Evolutionary conservation across 176 grass and related monocot species (phyloP), one percentile per base, ranked within the genome.

Genomic region (Rhynchospora tenuis): DNA sequence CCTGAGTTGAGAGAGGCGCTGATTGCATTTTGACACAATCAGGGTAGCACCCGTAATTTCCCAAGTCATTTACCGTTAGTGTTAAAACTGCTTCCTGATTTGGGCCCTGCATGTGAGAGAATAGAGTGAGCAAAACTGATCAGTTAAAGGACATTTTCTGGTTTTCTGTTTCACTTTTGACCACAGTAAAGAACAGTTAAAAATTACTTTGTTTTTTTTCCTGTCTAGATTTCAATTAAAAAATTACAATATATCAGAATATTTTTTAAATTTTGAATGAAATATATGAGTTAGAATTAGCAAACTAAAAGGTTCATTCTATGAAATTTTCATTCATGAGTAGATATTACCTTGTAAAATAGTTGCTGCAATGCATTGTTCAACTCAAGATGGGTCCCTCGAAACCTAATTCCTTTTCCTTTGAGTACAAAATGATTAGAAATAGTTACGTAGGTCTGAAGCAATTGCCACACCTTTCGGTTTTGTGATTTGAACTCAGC

Each of bases 31-130:
- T 73, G 56, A 69, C 73, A 81, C 94, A 94, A 81, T 94, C 92
- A 80, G 86, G 86, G 86, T 94, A 97, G 83, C 90, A 94, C 79
- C 94, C 94, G 46, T 94, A 84, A 80, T 92, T 94, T 73, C 88
- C 92, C 71, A 90, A 74, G 66, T 94, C 94, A 51, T 94, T 87
- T 79, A 86, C 92, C 22, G 83, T 85, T 51, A 97, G 64, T 70
- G 59, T 72, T 66, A 97, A 86, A 24, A 78, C 83, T 54, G 92
- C 83, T 23, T 56, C 90, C 20, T 88, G 64, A 75, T 59, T 90
- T 63, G 81, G 6, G 74, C 86, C 83, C 91, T 97, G 86, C 38
- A 28, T 28, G 45, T 27, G 48, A 75, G 13, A 26, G 23, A 50
- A 27, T 54, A 54, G 13, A 75, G 47, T 0, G n/a, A 73, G 14